Percentiles rank a stretch among this genome's conserved stretches.
These are phyloP conservation scores for Botrytis aclada DNA, from an alignment of 2,329 filamentous ascomycete species.

Conservation along the genomic window DNA sequence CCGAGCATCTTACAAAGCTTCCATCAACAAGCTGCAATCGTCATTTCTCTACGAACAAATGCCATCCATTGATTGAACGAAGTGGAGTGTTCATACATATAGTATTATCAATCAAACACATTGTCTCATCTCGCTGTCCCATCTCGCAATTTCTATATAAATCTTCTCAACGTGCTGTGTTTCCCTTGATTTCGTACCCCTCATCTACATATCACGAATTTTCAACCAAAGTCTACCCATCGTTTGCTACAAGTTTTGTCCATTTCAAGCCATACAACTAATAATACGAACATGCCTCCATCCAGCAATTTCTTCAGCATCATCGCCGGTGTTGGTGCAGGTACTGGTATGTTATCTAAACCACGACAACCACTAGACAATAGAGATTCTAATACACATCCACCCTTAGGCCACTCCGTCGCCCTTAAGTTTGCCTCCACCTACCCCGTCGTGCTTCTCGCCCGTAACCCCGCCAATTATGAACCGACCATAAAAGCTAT, in stretches of 20 bases:
- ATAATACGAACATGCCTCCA: conserved; percentile 2
- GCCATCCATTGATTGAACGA: neutral
- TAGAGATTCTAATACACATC: neutral
- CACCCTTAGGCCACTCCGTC: conserved; percentile 43
- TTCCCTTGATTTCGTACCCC: neutral
- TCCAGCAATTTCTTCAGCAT: conserved; percentile 58
- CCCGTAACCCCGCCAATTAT: conserved; percentile 64
- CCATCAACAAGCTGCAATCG: neutral
- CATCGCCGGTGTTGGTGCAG: conserved; percentile 69
- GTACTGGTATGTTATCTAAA: conserved; percentile 48
- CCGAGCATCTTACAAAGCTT: conserved; percentile 6
- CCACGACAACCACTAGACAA: neutral
- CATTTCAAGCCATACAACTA: neutral
- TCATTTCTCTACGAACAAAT: conserved; percentile 14
- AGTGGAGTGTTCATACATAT: neutral
- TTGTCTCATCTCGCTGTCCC: neutral
- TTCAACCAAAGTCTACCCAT: neutral
- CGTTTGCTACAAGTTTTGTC: neutral
- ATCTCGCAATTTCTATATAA: neutral
- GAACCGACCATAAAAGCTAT: conserved; percentile 67
- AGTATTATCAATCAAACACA: conserved; percentile 23
- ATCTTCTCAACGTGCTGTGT: neutral
- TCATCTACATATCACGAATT: neutral
- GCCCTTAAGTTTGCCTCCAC: conserved; percentile 58
- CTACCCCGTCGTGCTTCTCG: conserved; percentile 74